Percentiles rank a stretch among this genome's conserved stretches.
These are phyloP conservation scores for Ophiostoma angusticollis DNA, from an alignment of 2,329 filamentous ascomycete species.

Conservation along the genomic window DNA sequence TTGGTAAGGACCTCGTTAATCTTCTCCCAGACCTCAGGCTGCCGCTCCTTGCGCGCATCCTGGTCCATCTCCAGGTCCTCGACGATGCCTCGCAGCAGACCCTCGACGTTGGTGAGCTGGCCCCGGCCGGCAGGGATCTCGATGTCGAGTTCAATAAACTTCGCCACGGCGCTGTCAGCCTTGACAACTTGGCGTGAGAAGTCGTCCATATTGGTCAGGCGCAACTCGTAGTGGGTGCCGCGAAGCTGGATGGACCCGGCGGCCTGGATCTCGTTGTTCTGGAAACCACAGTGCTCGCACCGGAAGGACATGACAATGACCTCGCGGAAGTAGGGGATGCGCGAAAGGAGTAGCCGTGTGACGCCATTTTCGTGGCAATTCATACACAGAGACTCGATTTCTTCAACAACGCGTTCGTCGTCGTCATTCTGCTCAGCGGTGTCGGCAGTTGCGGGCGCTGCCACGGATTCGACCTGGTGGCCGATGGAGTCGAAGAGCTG, in stretches of 20 bases:
- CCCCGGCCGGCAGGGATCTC: conserved; percentile 87
- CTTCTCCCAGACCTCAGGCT: conserved; percentile 67
- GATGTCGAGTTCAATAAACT: conserved; percentile 81
- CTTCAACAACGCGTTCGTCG: conserved; percentile 45
- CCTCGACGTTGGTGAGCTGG: conserved; percentile 88
- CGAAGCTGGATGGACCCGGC: conserved; percentile 86
- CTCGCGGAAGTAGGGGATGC: conserved; percentile 94
- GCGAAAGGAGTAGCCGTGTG: conserved; percentile 77
- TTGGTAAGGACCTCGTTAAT: conserved; percentile 64
- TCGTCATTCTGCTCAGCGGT: conserved; percentile 26
- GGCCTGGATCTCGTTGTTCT: conserved; percentile 88
- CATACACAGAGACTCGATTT: conserved; percentile 74
- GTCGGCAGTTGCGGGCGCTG: conserved; percentile 22
- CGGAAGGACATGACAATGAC: conserved; percentile 95
- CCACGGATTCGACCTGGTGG: conserved; percentile 42
- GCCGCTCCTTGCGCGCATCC: conserved; percentile 62
- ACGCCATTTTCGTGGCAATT: conserved; percentile 72
- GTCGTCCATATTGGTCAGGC: conserved; percentile 59
- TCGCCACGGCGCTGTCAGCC: conserved; percentile 73
- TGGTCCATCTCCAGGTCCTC: conserved; percentile 75
- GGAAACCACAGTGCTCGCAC: conserved; percentile 78
- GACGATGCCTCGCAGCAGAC: conserved; percentile 64
- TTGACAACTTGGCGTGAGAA: conserved; percentile 83
- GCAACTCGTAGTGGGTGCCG: conserved; percentile 72
- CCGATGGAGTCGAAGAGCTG: conserved; percentile 53